A percentile compares a stretch with the other conserved stretches of the same genome.
phyloP scores from a whole-genome alignment of 768 basidiomycete species.

The Candolleomyces eurysporus region DNA sequence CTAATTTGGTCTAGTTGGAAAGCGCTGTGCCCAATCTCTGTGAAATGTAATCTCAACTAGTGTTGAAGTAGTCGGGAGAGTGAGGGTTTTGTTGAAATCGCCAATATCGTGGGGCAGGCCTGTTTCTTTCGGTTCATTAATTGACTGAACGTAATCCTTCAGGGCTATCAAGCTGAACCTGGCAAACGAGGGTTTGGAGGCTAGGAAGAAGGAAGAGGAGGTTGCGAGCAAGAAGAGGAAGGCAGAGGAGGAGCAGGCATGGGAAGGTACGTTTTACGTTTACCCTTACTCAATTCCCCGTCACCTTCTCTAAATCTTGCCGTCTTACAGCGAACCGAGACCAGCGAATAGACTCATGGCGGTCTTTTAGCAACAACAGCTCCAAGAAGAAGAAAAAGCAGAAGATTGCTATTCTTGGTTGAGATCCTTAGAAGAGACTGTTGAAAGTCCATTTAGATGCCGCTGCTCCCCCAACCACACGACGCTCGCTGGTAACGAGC shows the following conservation, averaged over 20 bases:
- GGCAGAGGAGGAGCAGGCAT: slow-evolving; percentile 80
- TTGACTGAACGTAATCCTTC: slow-evolving; percentile 5
- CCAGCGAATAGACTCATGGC: slow-evolving; percentile 83
- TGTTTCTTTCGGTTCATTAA: slow-evolving; percentile 38
- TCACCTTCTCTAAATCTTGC: too few relatives aligned
- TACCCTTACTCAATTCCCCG: too few relatives aligned
- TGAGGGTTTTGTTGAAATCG: slow-evolving; percentile 29
- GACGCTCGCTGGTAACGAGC: too few relatives aligned
- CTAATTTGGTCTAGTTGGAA: slow-evolving; percentile 73
- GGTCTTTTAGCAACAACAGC: slow-evolving; percentile 59
- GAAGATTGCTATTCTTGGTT: slow-evolving; percentile 67
- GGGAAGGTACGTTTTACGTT: slow-evolving; percentile 83
- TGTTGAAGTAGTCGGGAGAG: slow-evolving; percentile 44
- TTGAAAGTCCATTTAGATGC: not conserved
- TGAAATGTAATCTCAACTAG: slow-evolving; percentile 80
- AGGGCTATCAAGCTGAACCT: slow-evolving; percentile 89
- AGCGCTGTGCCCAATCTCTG: slow-evolving; percentile 83
- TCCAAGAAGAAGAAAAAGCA: slow-evolving; percentile 84
- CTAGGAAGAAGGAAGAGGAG: slow-evolving; percentile 91
- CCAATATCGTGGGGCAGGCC: slow-evolving; percentile 56
- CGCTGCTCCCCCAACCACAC: too few relatives aligned
- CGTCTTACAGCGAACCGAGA: slow-evolving; percentile 72
- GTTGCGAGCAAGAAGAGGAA: slow-evolving; percentile 76
- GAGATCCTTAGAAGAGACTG: slow-evolving; percentile 15
- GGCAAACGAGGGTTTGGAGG: slow-evolving; percentile 89